A percentile compares a stretch with the other conserved stretches of the same genome.
phyloP scores from a whole-genome alignment of 2,329 filamentous ascomycete genomes.

The Colletotrichum sansevieriae region DNA sequence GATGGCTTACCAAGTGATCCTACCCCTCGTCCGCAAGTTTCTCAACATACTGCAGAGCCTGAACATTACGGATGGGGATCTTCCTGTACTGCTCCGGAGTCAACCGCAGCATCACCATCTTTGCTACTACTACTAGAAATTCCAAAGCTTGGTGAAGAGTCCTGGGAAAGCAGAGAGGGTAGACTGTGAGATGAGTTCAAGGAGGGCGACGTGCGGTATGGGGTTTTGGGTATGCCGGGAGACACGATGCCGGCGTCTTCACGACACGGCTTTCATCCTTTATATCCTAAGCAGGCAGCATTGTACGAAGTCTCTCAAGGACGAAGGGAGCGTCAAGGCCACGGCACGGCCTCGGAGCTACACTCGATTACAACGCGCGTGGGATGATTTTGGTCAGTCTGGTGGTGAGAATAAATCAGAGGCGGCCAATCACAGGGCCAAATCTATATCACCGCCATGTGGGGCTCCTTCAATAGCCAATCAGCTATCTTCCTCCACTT shows the following conservation, averaged over 20 bases:
- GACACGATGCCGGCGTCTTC: not conserved
- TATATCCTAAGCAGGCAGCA: not conserved
- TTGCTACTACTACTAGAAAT: not conserved
- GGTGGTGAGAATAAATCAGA: not conserved
- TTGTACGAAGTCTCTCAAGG: not conserved
- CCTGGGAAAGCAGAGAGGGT: not conserved
- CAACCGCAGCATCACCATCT: conserved; percentile 33
- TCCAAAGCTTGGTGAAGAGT: not conserved
- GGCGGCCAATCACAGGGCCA: not conserved
- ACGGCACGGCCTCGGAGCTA: not conserved
- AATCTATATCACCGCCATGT: not conserved
- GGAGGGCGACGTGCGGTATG: not conserved
- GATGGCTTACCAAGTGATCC: too few species aligned
- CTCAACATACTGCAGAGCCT: too few species aligned
- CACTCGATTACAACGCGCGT: not conserved
- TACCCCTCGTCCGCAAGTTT: too few species aligned
- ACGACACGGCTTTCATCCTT: not conserved
- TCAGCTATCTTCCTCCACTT: not conserved
- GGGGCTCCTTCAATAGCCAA: not conserved
- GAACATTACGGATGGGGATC: conserved; percentile 17
- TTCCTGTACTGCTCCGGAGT: conserved; percentile 30
- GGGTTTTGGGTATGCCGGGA: not conserved
- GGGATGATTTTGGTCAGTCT: conserved; percentile 1
- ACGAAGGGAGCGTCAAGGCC: not conserved
- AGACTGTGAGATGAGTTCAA: conserved; percentile 5